Conservation (phyloP, 768 basidiomycete genomes). For the Lentinula raphanica region DNA sequence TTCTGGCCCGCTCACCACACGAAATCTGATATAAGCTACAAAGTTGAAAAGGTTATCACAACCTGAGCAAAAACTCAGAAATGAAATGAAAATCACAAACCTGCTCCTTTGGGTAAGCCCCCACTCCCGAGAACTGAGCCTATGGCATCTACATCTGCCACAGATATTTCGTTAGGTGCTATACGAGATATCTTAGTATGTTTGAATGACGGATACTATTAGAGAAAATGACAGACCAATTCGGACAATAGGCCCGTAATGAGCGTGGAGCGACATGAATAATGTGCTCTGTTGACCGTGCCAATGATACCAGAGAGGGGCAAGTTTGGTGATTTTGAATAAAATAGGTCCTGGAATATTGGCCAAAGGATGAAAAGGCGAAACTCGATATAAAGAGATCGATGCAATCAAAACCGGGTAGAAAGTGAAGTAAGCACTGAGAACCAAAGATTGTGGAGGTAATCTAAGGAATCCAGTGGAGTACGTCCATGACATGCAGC, state of each 20-base stretch:
- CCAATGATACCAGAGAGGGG: slow-evolving; percentile 4
- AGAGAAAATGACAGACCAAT: not conserved
- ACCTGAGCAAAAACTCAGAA: not conserved
- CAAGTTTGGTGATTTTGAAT: slow-evolving; percentile 8
- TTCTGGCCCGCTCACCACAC: not conserved
- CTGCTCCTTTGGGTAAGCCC: slow-evolving; percentile 8
- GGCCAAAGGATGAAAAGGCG: slow-evolving; percentile 10
- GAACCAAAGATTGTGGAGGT: not conserved
- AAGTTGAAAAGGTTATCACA: not conserved
- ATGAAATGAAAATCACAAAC: not conserved
- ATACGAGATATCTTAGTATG: not conserved
- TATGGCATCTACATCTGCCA: slow-evolving; percentile 4
- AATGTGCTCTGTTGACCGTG: slow-evolving; percentile 9
- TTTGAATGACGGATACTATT: not conserved
- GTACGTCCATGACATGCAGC: not conserved
- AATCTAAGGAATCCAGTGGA: not conserved
- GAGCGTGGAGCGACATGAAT: slow-evolving; percentile 4
- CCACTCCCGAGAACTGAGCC: slow-evolving; percentile 4
- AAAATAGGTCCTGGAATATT: slow-evolving; percentile 5
- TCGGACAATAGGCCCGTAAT: slow-evolving; percentile 9
- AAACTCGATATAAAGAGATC: slow-evolving; percentile 5
- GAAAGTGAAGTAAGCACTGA: slow-evolving; percentile 1
- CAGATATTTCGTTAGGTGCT: slow-evolving; percentile 10
- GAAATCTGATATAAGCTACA: slow-evolving; percentile 6
- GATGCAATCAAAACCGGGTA: slow-evolving; percentile 2